Conservation (phyloP, 2,329 filamentous ascomycete genomes). For the Alternaria sp. region DNA sequence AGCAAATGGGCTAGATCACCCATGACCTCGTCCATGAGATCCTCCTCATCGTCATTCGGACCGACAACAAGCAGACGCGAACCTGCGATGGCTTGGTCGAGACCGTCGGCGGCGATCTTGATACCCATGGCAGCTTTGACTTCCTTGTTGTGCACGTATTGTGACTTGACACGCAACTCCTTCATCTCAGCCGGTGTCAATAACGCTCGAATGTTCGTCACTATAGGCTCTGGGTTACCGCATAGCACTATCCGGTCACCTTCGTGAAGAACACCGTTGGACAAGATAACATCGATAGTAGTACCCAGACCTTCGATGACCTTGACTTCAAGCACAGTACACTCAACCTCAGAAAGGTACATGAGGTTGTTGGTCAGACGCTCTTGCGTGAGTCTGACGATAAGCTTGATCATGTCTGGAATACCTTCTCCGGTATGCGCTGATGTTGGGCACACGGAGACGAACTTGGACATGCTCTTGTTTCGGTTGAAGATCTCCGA, state of each 20-base stretch:
- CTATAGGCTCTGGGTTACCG: constrained; percentile 94
- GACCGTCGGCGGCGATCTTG: constrained; percentile 95
- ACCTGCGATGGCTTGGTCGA: constrained; percentile 95
- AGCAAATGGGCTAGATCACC: constrained; percentile 90
- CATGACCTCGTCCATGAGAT: constrained; percentile 96
- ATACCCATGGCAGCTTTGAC: constrained; percentile 98
- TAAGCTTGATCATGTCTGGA: constrained; percentile 96
- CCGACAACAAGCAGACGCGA: constrained; percentile 94
- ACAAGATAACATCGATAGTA: constrained; percentile 96
- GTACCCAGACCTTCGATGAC: constrained; percentile 98
- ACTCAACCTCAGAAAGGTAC: constrained; percentile 98
- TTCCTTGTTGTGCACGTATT: constrained; percentile 98
- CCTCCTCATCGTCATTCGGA: constrained; percentile 94
- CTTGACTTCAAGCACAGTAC: constrained; percentile 98
- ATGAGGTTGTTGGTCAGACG: constrained; percentile 97
- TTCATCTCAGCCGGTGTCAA: constrained; percentile 92
- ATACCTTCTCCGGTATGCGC: constrained; percentile 99
- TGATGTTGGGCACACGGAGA: constrained; percentile 96
- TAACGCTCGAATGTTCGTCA: constrained; percentile 92
- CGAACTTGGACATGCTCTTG: constrained; percentile 92
- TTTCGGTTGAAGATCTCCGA: constrained; percentile 97
- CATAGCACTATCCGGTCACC: constrained; percentile 95
- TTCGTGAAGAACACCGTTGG: constrained; percentile 92
- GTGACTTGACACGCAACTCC: constrained; percentile 92
- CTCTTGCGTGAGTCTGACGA: constrained; percentile 90